These are phyloP conservation scores for Monosporozyma servazzii DNA, from an alignment of 805 yeast species.

Conservation along the genomic window DNA sequence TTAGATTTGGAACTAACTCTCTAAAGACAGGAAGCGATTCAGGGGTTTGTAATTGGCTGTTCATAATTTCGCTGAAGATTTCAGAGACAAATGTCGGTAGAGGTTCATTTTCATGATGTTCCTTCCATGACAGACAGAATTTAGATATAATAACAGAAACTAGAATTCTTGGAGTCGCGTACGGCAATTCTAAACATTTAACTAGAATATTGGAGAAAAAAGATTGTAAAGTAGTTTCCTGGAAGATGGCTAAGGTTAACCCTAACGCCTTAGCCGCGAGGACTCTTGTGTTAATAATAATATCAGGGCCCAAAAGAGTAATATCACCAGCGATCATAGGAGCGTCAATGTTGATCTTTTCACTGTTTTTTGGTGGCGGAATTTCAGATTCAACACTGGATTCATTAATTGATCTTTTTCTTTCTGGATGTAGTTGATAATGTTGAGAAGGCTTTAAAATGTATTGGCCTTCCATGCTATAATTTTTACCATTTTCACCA, in stretches of 20 bases:
- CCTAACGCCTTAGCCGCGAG: constrained; percentile 75
- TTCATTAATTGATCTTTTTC: constrained; percentile 26
- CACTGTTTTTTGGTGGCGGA: constrained; percentile 43
- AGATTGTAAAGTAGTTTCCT: constrained; percentile 32
- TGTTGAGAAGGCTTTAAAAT: constrained; percentile 64
- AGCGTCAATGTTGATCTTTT: constrained; percentile 79
- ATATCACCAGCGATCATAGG: constrained; percentile 91
- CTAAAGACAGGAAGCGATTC: constrained; percentile 47
- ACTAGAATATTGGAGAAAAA: constrained; percentile 33
- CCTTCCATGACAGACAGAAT: constrained; percentile 35
- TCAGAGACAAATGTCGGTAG: constrained; percentile 27
- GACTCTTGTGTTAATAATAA: constrained; percentile 64
- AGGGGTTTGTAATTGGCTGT: constrained; percentile 26
- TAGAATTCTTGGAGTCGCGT: constrained; percentile 73
- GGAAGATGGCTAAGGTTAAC: constrained; percentile 43
- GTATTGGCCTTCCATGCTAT: constrained; percentile 67
- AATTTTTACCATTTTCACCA: constrained; percentile 84
- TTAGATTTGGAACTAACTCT: constrained; percentile 79
- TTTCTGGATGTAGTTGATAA: constrained; percentile 27
- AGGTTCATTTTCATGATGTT: constrained; percentile 5
- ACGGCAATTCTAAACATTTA: constrained; percentile 45
- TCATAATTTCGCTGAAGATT: constrained; percentile 31
- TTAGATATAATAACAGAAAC: constrained; percentile 64
- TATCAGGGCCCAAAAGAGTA: constrained; percentile 67
- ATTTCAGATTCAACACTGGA: constrained; percentile 29